Conservation (phyloP, 768 basidiomycete species). For the Termitomyces sp. region DNA sequence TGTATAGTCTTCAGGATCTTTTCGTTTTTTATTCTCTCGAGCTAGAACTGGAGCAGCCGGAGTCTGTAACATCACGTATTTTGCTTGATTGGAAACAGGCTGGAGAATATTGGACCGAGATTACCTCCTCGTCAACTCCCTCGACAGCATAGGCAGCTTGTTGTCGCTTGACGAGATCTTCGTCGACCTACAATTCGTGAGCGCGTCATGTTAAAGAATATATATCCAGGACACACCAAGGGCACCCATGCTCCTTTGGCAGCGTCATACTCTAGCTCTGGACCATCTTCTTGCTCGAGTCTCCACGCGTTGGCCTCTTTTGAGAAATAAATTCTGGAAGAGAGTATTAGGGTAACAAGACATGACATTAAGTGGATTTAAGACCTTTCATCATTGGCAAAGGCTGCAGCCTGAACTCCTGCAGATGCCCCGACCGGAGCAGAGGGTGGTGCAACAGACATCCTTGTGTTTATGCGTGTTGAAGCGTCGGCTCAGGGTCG, state of each 20-base stretch:
- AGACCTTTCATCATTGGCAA: conserved; percentile 74
- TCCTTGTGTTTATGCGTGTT: conserved; percentile 38
- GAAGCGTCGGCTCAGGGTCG: conserved; percentile 13
- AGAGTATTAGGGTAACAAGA: conserved; percentile 13
- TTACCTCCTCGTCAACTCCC: conserved; percentile 92
- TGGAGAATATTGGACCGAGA: conserved; percentile 18
- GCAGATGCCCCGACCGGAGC: conserved; percentile 49
- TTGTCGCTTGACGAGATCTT: conserved; percentile 81
- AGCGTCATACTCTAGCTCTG: conserved; percentile 87
- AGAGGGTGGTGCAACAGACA: conserved; percentile 44
- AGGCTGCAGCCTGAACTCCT: conserved; percentile 30
- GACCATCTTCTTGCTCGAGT: conserved; percentile 83
- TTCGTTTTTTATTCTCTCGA: conserved; percentile 77
- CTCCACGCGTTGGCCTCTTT: conserved; percentile 75
- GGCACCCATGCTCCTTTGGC: conserved; percentile 77
- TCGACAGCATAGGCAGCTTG: conserved; percentile 92
- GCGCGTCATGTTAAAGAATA: neutral
- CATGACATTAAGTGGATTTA: conserved; percentile 9
- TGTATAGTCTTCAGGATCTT: conserved; percentile 67
- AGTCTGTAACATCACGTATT: conserved; percentile 37
- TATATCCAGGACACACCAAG: conserved; percentile 49
- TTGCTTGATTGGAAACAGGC: neutral
- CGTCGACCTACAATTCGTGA: conserved; percentile 59
- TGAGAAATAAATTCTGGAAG: conserved; percentile 67
- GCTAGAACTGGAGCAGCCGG: conserved; percentile 84